phyloP scores from a whole-genome alignment of 495 filamentous ascomycete species.

The Lichenothelia convexa region DNA sequence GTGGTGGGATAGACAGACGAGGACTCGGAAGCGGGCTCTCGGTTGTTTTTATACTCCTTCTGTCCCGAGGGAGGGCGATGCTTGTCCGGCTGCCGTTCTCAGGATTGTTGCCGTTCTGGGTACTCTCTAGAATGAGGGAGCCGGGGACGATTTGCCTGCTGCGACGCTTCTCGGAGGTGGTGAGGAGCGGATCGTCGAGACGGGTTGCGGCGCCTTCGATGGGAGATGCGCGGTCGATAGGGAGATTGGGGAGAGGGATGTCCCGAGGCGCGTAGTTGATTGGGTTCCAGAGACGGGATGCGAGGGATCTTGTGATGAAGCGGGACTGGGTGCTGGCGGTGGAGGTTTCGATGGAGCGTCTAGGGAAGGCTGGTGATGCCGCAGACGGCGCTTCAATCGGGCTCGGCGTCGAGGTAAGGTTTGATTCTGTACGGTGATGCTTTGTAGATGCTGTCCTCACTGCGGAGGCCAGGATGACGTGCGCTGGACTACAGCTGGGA shows the following conservation, averaged over 20 bases:
- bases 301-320: conserved; percentile 10
- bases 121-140: too few species aligned
- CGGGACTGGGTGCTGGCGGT: conserved; percentile 5
- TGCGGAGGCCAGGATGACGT: too few species aligned
- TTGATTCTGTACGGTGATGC: too few species aligned
- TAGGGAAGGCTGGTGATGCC: conserved; percentile 16
- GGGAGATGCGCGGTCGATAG: conserved; percentile 20
- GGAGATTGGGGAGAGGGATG: conserved; percentile 29
- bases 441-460: too few species aligned
- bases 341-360: too few species aligned
- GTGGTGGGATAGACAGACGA: too few species aligned
- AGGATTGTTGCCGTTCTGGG: too few species aligned
- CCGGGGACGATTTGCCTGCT: conserved; percentile 34
- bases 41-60: conserved; percentile 20
- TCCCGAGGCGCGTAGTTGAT: conserved; percentile 41
- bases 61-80: conserved; percentile 46
- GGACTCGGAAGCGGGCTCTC: conserved; percentile 7
- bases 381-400: conserved; percentile 10
- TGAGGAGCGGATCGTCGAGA: conserved; percentile 52
- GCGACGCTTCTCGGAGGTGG: conserved; percentile 46
- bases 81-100: conserved; percentile 44
- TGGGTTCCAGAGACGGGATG: conserved; percentile 44
- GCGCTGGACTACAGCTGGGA: too few species aligned
- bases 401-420: too few species aligned
- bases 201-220: conserved; percentile 19